These are phyloP conservation scores for Crotalaria pallida DNA, from an alignment of 306 rosid species.

Conservation along the genomic window DNA sequence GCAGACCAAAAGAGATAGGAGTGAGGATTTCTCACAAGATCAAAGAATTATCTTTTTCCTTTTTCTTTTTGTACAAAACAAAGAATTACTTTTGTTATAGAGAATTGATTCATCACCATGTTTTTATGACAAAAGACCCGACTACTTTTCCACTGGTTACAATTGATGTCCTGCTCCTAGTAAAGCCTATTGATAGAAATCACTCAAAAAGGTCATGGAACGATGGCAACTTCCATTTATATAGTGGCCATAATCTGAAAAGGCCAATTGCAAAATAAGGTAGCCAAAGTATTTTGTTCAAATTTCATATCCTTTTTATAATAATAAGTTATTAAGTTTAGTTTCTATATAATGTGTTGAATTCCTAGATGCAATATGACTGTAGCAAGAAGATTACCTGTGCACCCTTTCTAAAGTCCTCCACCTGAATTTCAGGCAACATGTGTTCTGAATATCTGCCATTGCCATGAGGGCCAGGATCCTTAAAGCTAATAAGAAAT, in stretches of 20 bases:
- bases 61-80: background rate
- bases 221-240: background rate
- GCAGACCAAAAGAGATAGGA: background rate
- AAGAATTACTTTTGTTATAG: background rate
- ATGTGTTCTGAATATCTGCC: constrained; percentile 93
- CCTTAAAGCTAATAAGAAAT: constrained; percentile 65
- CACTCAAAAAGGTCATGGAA: background rate
- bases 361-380: background rate
- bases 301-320: constrained; percentile 6
- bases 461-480: constrained; percentile 97
- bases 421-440: constrained; percentile 89
- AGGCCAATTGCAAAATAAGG: background rate
- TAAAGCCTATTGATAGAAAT: background rate
- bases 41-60: no score
- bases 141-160: background rate
- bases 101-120: background rate
- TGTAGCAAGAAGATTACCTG: constrained; percentile 59
- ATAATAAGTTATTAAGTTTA: background rate
- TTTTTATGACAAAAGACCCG: background rate
- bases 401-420: constrained; percentile 96
- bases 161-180: background rate
- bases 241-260: background rate
- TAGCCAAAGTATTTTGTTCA: background rate
- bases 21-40: background rate
- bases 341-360: constrained; percentile 12